Percentiles rank a stretch among this genome's conserved stretches.
Evolutionary conservation across 352 stramenopile genomes (phyloP).

Genomic region (Globisporangium okanoganense): DNA sequence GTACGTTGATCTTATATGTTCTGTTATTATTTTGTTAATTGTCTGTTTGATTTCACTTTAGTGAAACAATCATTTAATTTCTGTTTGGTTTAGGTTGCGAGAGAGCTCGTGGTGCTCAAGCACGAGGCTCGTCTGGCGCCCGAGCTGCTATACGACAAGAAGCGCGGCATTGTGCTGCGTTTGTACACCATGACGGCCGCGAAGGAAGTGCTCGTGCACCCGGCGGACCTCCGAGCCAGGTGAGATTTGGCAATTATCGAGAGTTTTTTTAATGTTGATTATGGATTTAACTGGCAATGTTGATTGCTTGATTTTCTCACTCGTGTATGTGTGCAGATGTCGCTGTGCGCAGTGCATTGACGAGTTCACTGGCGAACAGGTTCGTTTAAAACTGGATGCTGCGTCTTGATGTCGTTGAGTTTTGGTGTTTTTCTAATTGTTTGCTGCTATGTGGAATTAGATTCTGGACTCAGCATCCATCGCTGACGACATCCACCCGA

Average conservation of each 20-base stretch:
- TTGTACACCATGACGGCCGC: conserved; percentile 66
- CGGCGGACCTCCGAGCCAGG: conserved; percentile 68
- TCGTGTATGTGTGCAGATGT: conserved; percentile 33
- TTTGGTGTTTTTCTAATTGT: neutral
- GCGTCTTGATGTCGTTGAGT: neutral
- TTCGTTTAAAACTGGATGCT: conserved; percentile 15
- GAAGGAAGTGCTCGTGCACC: conserved; percentile 72
- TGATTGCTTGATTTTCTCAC: neutral
- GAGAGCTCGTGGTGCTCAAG: conserved; percentile 76
- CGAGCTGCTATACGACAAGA: conserved; percentile 77
- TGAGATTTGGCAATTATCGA: conserved; percentile 14
- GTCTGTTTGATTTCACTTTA: too few relatives aligned
- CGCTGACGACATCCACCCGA: conserved; percentile 75
- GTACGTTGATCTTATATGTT: conserved; percentile 23
- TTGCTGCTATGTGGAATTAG: conserved; percentile 19
- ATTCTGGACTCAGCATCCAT: conserved; percentile 71
- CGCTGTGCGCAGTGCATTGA: conserved; percentile 84
- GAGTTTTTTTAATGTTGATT: neutral
- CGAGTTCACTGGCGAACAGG: conserved; percentile 82
- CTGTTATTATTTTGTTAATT: neutral
- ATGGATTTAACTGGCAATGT: too few relatives aligned
- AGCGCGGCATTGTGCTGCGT: conserved; percentile 74
- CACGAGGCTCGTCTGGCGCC: conserved; percentile 64
- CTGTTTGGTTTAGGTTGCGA: conserved; percentile 48
- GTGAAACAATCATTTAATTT: too few relatives aligned